Conservation (phyloP, 2,329 filamentous ascomycete genomes). For the Claviceps citrina region DNA sequence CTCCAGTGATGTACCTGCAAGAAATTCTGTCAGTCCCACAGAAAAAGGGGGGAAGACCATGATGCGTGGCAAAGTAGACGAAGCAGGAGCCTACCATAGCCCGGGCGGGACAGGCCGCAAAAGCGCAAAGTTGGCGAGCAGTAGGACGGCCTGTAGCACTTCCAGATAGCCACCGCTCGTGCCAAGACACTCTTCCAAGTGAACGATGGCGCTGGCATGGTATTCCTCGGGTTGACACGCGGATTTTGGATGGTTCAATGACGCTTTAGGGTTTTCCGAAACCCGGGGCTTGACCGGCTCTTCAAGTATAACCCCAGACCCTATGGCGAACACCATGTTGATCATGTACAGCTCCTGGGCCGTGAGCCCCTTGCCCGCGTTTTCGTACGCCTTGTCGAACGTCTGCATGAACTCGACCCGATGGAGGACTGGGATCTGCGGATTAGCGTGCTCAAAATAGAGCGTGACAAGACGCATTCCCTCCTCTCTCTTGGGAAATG, state of each 20-base stretch:
- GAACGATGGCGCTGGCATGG: conserved; percentile 83
- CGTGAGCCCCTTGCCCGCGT: conserved; percentile 49
- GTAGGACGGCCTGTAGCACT: conserved; percentile 80
- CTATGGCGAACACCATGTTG: conserved; percentile 95
- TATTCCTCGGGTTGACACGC: conserved; percentile 82
- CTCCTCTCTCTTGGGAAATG: conserved; percentile 65
- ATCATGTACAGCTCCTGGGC: conserved; percentile 80
- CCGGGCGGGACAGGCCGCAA: conserved; percentile 83
- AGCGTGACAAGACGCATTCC: conserved; percentile 59
- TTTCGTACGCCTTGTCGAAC: conserved; percentile 66
- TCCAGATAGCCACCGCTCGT: conserved; percentile 80
- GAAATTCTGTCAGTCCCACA: too few relatives aligned
- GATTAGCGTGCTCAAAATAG: conserved; percentile 93
- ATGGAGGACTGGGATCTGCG: conserved; percentile 86
- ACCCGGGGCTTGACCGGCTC: conserved; percentile 37
- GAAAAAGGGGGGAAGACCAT: not conserved
- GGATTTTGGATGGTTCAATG: conserved; percentile 16
- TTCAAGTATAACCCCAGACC: conserved; percentile 78
- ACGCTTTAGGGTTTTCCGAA: conserved; percentile 16
- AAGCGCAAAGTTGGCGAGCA: conserved; percentile 82
- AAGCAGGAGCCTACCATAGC: conserved; percentile 46
- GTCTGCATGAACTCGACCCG: conserved; percentile 78
- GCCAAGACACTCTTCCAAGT: conserved; percentile 74
- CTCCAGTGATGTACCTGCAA: conserved; percentile 72
- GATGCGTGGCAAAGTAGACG: too few relatives aligned